Base-by-base conservation (phyloP, 2,329 filamentous ascomycete species). In the Hypoxylon sp. region DNA sequence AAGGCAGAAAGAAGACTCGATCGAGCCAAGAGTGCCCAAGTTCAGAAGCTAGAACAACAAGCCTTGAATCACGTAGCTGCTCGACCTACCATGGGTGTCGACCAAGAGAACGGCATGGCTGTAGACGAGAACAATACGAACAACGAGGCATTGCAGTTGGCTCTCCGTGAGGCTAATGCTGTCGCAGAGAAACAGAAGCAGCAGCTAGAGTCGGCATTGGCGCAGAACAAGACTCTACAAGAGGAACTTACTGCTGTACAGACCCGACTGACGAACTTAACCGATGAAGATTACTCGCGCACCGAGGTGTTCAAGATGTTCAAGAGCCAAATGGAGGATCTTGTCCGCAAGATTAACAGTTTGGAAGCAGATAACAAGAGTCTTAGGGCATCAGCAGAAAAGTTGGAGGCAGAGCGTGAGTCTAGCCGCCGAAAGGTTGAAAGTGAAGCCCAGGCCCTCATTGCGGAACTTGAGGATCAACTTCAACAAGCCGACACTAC, bases 1-100 rank as follows among this genome's bases (percentile, higher is more conserved):
- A 93, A 97, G 73, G 96, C 96, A 0, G 96, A 99, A 79, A 97
- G 97, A 83, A 96, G 94, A 78, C 85, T 98, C 58, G 96, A 99
- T 78, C 90, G 96, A 47, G 89, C 92, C 24, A 95, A 93, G 80
- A 99, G 96, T 77, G 84, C 90, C 14, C 94, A 97, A 63, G 94
- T 98, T 1, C 92, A 94, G 69, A 97, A 97, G 78, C 82, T 99
- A 66, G 96, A 98, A 79, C 92, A 94, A 75, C 93, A 97, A 81
- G 94, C 94, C 33, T 88, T 94, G 57, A 87, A 92, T 65, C 91
- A 91, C 63, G 88, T 87, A 13, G 82, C 86, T 5, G 84, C 82
- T 76, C 77, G 80, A 4, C 78, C 85, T 77, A 80, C 76, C 22
- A 82, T 84, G 4, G 81, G 83, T 44, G 39, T 57, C 5, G 81